A percentile compares a stretch with the other conserved stretches of the same genome.
These are phyloP conservation scores for Leccinum disarticulatum DNA, from an alignment of 768 basidiomycete genomes.

Conservation along the genomic window DNA sequence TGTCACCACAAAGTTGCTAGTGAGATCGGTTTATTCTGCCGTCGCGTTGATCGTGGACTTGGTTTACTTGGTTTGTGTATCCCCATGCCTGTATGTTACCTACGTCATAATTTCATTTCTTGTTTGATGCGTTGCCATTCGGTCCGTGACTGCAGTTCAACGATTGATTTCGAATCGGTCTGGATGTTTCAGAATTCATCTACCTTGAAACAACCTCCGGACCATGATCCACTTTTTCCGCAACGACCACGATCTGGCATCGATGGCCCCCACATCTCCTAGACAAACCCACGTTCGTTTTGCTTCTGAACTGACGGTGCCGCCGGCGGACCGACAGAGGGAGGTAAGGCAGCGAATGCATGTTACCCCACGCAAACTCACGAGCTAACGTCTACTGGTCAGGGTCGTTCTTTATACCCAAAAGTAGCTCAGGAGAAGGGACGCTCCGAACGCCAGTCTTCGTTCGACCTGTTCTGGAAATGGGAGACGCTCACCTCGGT, in stretches of 20 bases:
- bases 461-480: conserved; percentile 41
- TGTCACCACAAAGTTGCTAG: background rate
- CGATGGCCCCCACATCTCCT: conserved; percentile 20
- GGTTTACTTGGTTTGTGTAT: conserved; percentile 8
- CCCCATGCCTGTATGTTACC: conserved; percentile 5
- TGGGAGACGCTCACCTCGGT: conserved; percentile 30
- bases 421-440: conserved; percentile 42
- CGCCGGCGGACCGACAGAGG: conserved; percentile 34
- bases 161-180: conserved; percentile 14
- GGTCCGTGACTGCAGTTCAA: background rate
- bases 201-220: background rate
- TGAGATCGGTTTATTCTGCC: conserved; percentile 1
- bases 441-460: conserved; percentile 30
- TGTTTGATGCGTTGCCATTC: conserved; percentile 5
- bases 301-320: conserved; percentile 30
- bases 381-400: background rate
- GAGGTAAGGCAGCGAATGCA: conserved; percentile 24
- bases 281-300: conserved; percentile 32
- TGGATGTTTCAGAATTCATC: background rate
- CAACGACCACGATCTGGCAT: conserved; percentile 17
- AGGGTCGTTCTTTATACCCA: conserved; percentile 38
- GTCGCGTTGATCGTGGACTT: conserved; percentile 6
- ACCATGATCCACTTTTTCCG: background rate
- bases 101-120: conserved; percentile 13
- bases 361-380: background rate